These are phyloP conservation scores for Strobilomyces confusus DNA, from an alignment of 768 basidiomycete genomes.

Conservation along the genomic window DNA sequence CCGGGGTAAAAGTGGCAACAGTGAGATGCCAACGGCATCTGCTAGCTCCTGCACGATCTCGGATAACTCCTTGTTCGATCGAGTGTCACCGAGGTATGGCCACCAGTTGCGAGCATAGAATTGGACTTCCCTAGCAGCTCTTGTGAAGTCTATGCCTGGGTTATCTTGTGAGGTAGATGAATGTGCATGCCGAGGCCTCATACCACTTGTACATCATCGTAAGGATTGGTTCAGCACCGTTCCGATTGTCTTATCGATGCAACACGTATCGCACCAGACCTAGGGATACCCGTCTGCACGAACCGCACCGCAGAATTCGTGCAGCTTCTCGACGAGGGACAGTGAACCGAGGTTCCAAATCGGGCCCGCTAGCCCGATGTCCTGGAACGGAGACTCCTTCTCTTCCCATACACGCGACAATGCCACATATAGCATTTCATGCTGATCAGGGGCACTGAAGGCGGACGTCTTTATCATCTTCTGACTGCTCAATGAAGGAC, in stretches of 20 bases:
- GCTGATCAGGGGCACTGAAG: not conserved
- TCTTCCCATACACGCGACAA: constrained; percentile 14
- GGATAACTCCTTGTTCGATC: not conserved
- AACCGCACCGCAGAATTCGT: constrained; percentile 1
- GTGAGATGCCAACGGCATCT: constrained; percentile 4
- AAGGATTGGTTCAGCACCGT: constrained; percentile 3
- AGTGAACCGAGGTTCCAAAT: constrained; percentile 7
- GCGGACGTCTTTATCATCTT: not conserved
- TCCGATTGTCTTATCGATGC: constrained; percentile 1
- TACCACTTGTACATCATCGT: constrained; percentile 11
- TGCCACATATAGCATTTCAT: constrained; percentile 1
- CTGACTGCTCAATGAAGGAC: not conserved
- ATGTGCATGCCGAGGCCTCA: not conserved
- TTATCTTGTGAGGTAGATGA: not conserved
- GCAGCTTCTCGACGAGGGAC: not conserved
- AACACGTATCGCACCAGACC: too few species aligned
- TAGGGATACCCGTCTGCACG: constrained; percentile 4
- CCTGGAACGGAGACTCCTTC: constrained; percentile 7
- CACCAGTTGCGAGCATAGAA: not conserved
- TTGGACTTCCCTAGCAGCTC: not conserved
- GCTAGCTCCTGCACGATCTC: too few species aligned
- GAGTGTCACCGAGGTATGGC: not conserved
- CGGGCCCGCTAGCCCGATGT: not conserved
- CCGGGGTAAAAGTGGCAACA: constrained; percentile 1
- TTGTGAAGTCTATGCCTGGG: not conserved